Evolutionary conservation across 2,329 filamentous ascomycete species (phyloP).

Genomic region (Cladophialophora carrionii): DNA sequence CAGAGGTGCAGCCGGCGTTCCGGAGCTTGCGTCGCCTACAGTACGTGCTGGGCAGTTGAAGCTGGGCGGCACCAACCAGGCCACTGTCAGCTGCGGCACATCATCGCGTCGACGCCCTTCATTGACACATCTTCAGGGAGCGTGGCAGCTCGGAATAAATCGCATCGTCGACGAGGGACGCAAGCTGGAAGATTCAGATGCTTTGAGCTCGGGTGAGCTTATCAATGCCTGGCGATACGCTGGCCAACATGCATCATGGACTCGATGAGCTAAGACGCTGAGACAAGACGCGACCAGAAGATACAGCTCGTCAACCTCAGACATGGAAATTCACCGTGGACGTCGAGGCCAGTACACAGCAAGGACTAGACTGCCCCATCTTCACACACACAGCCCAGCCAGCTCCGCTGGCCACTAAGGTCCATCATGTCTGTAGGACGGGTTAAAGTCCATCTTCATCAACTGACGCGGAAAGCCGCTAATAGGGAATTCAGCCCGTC

Average conservation of each 20-base stretch:
- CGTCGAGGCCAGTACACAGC: neutral
- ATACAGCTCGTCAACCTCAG: neutral
- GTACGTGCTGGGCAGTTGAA: neutral
- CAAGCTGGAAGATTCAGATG: too few species aligned
- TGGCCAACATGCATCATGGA: neutral
- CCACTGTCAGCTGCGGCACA: neutral
- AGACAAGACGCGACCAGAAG: neutral
- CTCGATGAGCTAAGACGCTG: too few species aligned
- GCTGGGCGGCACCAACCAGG: slow-evolving; percentile 1
- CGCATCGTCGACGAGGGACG: neutral
- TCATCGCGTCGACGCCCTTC: neutral
- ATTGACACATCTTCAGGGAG: too few species aligned
- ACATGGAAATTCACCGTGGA: neutral
- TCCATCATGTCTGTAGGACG: too few species aligned
- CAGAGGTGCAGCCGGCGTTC: slow-evolving; percentile 6
- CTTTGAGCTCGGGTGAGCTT: neutral
- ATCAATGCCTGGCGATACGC: neutral
- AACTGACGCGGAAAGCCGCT: too few species aligned
- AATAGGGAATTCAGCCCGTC: too few species aligned
- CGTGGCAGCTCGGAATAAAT: neutral
- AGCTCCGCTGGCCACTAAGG: too few species aligned
- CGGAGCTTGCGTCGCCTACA: neutral
- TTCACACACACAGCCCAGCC: neutral
- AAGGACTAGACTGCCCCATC: neutral
- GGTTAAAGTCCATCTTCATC: too few species aligned